Conservation (phyloP, 192 early-diverging fungal species). For the Haplosporangium gracile region DNA sequence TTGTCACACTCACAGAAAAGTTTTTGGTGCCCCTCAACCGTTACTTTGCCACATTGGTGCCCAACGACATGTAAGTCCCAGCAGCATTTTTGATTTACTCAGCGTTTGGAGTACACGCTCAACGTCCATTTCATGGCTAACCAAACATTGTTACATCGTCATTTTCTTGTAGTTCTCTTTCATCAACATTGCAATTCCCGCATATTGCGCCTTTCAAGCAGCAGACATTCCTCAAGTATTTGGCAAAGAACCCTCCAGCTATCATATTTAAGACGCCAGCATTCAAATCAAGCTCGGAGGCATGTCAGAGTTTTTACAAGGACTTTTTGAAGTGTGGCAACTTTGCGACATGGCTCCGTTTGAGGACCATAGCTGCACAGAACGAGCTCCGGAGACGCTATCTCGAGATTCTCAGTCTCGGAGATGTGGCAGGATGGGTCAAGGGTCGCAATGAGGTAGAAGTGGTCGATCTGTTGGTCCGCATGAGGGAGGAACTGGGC, state of each 20-base stretch:
- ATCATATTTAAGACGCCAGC: conserved; percentile 63
- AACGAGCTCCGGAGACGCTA: conserved; percentile 84
- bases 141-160: not conserved
- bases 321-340: conserved; percentile 94
- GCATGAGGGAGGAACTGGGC: conserved; percentile 76
- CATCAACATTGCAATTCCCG: conserved; percentile 40
- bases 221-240: conserved; percentile 60
- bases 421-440: conserved; percentile 69
- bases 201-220: conserved; percentile 37
- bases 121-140: not conserved
- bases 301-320: conserved; percentile 85
- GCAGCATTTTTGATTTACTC: not conserved
- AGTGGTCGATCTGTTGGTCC: conserved; percentile 76
- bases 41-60: conserved; percentile 91
- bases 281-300: conserved; percentile 63
- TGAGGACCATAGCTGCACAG: conserved; percentile 83
- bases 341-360: conserved; percentile 96
- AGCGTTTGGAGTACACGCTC: too few species aligned
- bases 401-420: conserved; percentile 75
- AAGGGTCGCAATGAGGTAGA: conserved; percentile 70
- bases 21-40: conserved; percentile 96
- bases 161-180: conserved; percentile 26
- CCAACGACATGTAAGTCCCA: conserved; percentile 65
- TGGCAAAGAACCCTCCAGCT: conserved; percentile 58
- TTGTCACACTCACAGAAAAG: conserved; percentile 92